Percentiles rank a stretch among this genome's conserved stretches.
Evolutionary conservation across 768 basidiomycete genomes (phyloP).

Genomic region (Filobasidium floriforme): DNA sequence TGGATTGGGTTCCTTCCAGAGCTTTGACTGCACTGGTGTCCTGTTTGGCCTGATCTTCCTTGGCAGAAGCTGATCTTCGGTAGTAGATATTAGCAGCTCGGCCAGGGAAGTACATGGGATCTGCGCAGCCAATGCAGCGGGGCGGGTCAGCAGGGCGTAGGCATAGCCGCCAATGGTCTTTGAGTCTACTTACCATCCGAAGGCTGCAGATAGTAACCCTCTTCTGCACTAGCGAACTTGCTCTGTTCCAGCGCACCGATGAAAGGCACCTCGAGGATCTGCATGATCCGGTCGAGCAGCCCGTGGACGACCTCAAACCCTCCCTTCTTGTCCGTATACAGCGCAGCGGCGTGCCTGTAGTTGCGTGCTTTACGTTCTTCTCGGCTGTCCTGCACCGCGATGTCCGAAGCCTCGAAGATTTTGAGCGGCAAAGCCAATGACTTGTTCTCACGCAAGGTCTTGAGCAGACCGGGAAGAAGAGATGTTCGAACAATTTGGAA

Average conservation of each 20-base stretch:
- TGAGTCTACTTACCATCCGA: constrained; percentile 59
- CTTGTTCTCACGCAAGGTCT: constrained; percentile 93
- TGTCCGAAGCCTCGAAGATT: constrained; percentile 88
- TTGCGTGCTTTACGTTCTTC: constrained; percentile 62
- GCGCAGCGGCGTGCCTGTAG: constrained; percentile 74
- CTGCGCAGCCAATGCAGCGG: constrained; percentile 48
- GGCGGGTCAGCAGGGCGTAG: neutral
- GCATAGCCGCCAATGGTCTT: neutral
- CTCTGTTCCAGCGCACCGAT: constrained; percentile 49
- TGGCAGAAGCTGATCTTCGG: constrained; percentile 49
- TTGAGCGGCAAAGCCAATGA: constrained; percentile 85
- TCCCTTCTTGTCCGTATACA: constrained; percentile 94
- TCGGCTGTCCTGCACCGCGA: constrained; percentile 74
- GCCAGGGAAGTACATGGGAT: constrained; percentile 89
- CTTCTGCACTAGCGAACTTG: constrained; percentile 52
- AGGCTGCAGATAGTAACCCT: constrained; percentile 89
- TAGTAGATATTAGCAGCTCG: constrained; percentile 88
- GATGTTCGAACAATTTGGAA: constrained; percentile 97
- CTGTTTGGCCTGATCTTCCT: constrained; percentile 16
- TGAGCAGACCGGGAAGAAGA: constrained; percentile 87
- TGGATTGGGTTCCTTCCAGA: neutral
- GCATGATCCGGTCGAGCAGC: constrained; percentile 87
- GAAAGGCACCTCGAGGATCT: constrained; percentile 82
- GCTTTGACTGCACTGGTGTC: neutral
- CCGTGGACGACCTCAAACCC: constrained; percentile 97